Evolutionary conservation across 495 filamentous ascomycete species (phyloP).

Genomic region (Penicillium coprophilum): DNA sequence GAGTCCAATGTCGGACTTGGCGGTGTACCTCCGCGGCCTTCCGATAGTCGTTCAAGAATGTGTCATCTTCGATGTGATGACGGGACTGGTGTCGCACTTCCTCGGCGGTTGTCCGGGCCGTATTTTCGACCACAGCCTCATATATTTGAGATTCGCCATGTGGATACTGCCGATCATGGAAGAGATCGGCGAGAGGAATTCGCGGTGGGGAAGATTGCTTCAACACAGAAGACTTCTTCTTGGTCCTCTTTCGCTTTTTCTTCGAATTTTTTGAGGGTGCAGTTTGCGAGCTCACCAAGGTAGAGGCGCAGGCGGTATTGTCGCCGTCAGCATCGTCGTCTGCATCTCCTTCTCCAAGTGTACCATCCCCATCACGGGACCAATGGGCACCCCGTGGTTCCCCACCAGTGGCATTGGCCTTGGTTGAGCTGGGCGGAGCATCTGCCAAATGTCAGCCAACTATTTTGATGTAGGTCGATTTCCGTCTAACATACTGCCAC

Average conservation of each 20-base stretch:
- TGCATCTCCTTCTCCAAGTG: conserved; percentile 43
- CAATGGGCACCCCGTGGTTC: conserved; percentile 37
- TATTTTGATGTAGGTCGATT: not conserved
- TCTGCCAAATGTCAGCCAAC: conserved; percentile 12
- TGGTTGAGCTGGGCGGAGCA: conserved; percentile 30
- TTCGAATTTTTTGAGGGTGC: conserved; percentile 29
- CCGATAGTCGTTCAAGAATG: conserved; percentile 58
- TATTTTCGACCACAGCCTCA: conserved; percentile 46
- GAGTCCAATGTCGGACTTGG: conserved; percentile 59
- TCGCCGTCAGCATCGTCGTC: conserved; percentile 58
- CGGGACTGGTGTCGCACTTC: conserved; percentile 55
- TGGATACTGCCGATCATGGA: conserved; percentile 52
- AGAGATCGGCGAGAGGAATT: conserved; percentile 51
- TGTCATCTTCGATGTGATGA: conserved; percentile 50
- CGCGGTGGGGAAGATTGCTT: conserved; percentile 58
- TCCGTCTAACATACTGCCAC: conserved; percentile 21
- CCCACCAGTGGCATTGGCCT: conserved; percentile 43
- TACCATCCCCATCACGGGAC: conserved; percentile 43
- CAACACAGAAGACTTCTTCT: conserved; percentile 43
- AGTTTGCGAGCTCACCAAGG: conserved; percentile 19
- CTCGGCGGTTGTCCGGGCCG: conserved; percentile 57
- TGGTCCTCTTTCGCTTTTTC: conserved; percentile 55
- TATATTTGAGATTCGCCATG: conserved; percentile 54
- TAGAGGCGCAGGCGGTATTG: conserved; percentile 20
- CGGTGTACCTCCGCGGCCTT: conserved; percentile 62